phyloP scores from a whole-genome alignment of 1,139 yeast genomes.

The Magnusiomyces paraingens region DNA sequence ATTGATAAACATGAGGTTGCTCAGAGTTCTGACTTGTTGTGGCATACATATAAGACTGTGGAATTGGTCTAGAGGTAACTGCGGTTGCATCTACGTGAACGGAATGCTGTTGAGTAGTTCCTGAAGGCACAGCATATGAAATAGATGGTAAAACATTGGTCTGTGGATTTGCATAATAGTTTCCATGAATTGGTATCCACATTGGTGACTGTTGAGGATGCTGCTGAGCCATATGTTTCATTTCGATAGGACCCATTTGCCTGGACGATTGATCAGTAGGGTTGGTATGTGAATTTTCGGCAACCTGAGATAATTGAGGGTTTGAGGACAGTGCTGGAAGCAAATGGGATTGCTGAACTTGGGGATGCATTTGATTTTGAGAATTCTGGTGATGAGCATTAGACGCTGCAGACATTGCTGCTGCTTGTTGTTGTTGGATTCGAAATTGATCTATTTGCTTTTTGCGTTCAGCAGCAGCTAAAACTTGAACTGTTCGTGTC shows the following conservation, averaged over 20 bases:
- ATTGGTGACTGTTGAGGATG: conserved; percentile 9
- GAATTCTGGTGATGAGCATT: conserved; percentile 13
- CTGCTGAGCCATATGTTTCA: conserved; percentile 5
- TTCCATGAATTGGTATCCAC: conserved; percentile 6
- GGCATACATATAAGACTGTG: background rate
- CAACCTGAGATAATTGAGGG: background rate
- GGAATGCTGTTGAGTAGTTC: background rate
- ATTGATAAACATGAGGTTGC: background rate
- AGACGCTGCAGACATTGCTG: background rate
- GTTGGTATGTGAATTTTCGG: background rate
- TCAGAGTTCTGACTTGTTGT: background rate
- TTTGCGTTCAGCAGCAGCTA: conserved; percentile 33
- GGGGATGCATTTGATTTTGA: conserved; percentile 14
- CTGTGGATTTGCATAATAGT: conserved; percentile 3
- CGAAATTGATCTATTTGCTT: conserved; percentile 26
- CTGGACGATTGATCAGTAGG: background rate
- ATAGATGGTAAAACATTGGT: background rate
- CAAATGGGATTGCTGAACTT: conserved; percentile 5
- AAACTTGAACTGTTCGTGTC: conserved; percentile 34
- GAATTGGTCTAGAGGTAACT: background rate
- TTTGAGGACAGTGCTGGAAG: background rate
- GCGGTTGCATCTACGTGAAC: background rate
- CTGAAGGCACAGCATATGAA: background rate
- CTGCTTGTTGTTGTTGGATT: conserved; percentile 18
- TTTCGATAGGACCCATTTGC: background rate